A percentile compares a stretch with the other conserved stretches of the same genome.
phyloP scores from a whole-genome alignment of 2,329 filamentous ascomycete genomes.

The Fusarium sp. region DNA sequence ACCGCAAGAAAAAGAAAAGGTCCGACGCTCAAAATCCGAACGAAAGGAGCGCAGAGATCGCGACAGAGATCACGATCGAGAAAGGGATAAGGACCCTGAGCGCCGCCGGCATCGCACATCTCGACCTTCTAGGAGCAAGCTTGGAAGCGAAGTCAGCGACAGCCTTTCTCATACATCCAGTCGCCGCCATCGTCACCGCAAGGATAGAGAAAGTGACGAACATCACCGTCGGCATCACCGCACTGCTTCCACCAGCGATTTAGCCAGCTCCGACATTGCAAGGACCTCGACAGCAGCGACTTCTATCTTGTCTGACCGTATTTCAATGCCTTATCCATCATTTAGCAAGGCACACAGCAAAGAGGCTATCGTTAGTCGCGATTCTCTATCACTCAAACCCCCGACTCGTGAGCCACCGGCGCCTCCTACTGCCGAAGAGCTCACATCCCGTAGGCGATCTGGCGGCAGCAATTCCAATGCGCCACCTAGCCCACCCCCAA shows the following conservation, averaged over 20 bases:
- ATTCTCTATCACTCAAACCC: conserved; percentile 62
- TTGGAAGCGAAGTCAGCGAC: conserved; percentile 55
- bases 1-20: conserved; percentile 56
- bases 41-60: conserved; percentile 54
- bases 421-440: conserved; percentile 29
- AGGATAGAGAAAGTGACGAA: conserved; percentile 52
- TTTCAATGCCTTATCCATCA: conserved; percentile 77
- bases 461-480: conserved; percentile 58
- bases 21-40: conserved; percentile 55
- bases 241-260: conserved; percentile 58
- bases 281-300: conserved; percentile 52
- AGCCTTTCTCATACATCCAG: conserved; percentile 54
- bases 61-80: conserved; percentile 49
- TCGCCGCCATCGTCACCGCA: conserved; percentile 49
- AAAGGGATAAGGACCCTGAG: conserved; percentile 52
- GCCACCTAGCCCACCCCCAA: conserved; percentile 73
- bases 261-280: conserved; percentile 60
- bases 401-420: conserved; percentile 77
- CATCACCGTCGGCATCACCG: conserved; percentile 45
- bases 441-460: conserved; percentile 15
- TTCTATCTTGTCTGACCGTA: conserved; percentile 54
- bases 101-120: conserved; percentile 55
- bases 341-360: conserved; percentile 95
- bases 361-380: conserved; percentile 77
- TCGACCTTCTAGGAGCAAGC: conserved; percentile 57